Evolutionary conservation across 1,284 basidiomycete genomes (phyloP).

Genomic region (Agaricales sp.): DNA sequence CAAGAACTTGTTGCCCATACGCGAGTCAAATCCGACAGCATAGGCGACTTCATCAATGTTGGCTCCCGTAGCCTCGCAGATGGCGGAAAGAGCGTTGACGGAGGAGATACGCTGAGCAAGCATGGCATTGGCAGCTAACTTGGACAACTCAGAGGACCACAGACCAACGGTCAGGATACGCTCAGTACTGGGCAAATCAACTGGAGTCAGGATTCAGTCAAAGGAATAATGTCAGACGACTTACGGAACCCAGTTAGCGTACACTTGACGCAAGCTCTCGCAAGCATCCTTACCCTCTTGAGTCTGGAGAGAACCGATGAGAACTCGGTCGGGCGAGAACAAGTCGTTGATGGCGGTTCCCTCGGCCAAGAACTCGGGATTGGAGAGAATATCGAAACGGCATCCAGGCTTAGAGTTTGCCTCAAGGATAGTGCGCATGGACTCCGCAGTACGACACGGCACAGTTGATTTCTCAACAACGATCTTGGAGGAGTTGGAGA

Average conservation of each 20-base stretch:
- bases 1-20: conserved; percentile 93
- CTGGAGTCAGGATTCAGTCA: conserved; percentile 6
- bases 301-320: conserved; percentile 93
- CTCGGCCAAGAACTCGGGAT: conserved; percentile 98
- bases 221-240: conserved; percentile 21
- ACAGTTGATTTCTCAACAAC: conserved; percentile 99
- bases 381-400: conserved; percentile 97
- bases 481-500: conserved; percentile 90
- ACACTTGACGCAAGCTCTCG: conserved; percentile 67
- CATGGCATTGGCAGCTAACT: conserved; percentile 98
- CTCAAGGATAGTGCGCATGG: conserved; percentile 98
- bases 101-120: conserved; percentile 97
- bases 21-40: conserved; percentile 88
- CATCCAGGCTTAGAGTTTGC: conserved; percentile 90
- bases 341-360: conserved; percentile 93
- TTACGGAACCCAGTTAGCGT: conserved; percentile 93
- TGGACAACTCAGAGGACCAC: conserved; percentile 98
- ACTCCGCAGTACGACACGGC: conserved; percentile 95
- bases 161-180: conserved; percentile 91
- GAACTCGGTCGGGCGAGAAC: conserved; percentile 85
- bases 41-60: conserved; percentile 97
- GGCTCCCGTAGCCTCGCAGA: conserved; percentile 99
- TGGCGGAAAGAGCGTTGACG: conserved; percentile 95
- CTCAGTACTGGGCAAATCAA: conserved; percentile 35
- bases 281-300: conserved; percentile 79